phyloP scores from a whole-genome alignment of 2,329 filamentous ascomycete genomes.

The Hypoxylon sp. region DNA sequence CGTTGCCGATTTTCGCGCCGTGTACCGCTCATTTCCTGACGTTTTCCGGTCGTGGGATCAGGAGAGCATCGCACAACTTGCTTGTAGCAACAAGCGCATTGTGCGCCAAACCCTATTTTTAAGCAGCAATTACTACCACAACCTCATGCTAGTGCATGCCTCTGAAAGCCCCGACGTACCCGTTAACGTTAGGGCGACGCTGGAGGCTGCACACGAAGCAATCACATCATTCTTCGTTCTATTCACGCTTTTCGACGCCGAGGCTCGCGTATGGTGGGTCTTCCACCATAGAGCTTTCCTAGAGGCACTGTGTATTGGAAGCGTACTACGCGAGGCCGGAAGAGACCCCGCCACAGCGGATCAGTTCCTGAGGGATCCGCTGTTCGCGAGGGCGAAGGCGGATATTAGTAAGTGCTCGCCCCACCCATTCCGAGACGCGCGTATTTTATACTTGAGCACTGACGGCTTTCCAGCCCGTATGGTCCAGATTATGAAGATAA shows the following conservation, averaged over 20 bases:
- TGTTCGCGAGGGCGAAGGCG: slow-evolving; percentile 71
- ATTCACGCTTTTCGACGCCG: slow-evolving; percentile 75
- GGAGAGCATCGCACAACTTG: slow-evolving; percentile 70
- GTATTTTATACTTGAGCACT: slow-evolving; percentile 15
- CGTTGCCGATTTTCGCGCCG: slow-evolving; percentile 76
- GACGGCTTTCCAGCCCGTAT: slow-evolving; percentile 62
- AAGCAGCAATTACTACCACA: slow-evolving; percentile 87
- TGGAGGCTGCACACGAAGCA: slow-evolving; percentile 83
- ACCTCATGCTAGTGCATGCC: slow-evolving; percentile 83
- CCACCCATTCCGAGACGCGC: slow-evolving; percentile 11
- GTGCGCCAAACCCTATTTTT: slow-evolving; percentile 83
- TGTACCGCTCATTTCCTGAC: slow-evolving; percentile 81
- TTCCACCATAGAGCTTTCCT: slow-evolving; percentile 86
- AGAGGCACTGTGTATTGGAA: slow-evolving; percentile 78
- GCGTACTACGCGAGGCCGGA: slow-evolving; percentile 68
- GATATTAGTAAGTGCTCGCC: slow-evolving; percentile 70
- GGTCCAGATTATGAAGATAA: slow-evolving; percentile 74
- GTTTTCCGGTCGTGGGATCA: slow-evolving; percentile 78
- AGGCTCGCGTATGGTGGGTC: slow-evolving; percentile 87
- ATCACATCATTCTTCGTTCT: slow-evolving; percentile 82
- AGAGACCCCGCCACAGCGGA: slow-evolving; percentile 64
- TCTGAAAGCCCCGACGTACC: slow-evolving; percentile 76
- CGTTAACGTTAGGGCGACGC: slow-evolving; percentile 76
- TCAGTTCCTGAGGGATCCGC: slow-evolving; percentile 65
- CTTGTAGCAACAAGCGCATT: slow-evolving; percentile 73